phyloP scores from a whole-genome alignment of 2,329 filamentous ascomycete genomes.

The Scedosporium aurantiacum region DNA sequence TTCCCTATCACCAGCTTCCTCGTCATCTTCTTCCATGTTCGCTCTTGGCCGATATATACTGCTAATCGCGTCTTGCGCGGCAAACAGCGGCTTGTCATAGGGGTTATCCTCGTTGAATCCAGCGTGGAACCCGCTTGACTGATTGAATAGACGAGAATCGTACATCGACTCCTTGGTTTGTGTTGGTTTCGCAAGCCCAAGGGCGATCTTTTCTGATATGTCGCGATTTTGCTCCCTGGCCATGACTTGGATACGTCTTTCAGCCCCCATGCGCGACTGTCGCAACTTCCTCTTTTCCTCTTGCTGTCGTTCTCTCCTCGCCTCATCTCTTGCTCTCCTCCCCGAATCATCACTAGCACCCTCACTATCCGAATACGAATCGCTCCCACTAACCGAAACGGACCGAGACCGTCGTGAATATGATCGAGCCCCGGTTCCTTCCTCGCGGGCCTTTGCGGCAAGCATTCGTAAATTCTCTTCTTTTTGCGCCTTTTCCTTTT shows the following conservation, averaged over 20 bases:
- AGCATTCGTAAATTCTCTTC: slow-evolving; percentile 82
- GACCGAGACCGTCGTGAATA: slow-evolving; percentile 24
- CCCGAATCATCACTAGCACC: slow-evolving; percentile 55
- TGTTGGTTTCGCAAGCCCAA: slow-evolving; percentile 90
- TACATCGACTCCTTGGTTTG: slow-evolving; percentile 92
- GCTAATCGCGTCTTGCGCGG: slow-evolving; percentile 86
- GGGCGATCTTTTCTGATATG: slow-evolving; percentile 91
- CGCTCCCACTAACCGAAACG: slow-evolving; percentile 32
- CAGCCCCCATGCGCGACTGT: slow-evolving; percentile 90
- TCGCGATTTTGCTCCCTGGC: slow-evolving; percentile 92
- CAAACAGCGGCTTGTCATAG: slow-evolving; percentile 95
- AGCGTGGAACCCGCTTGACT: slow-evolving; percentile 77
- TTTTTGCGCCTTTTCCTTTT: slow-evolving; percentile 92
- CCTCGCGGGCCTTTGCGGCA: slow-evolving; percentile 84
- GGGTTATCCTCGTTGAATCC: slow-evolving; percentile 97
- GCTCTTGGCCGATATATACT: slow-evolving; percentile 82
- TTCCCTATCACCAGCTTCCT: slow-evolving; percentile 67
- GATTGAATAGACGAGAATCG: slow-evolving; percentile 90
- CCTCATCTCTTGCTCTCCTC: slow-evolving; percentile 63
- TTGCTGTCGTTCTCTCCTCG: slow-evolving; percentile 63
- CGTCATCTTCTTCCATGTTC: slow-evolving; percentile 63
- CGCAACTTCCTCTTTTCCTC: slow-evolving; percentile 84
- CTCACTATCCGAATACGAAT: slow-evolving; percentile 37
- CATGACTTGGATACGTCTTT: slow-evolving; percentile 83
- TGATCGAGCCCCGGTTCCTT: slow-evolving; percentile 47